Evolutionary conservation across 1,284 basidiomycete species (phyloP).

Genomic region (Chalciporus sp.): DNA sequence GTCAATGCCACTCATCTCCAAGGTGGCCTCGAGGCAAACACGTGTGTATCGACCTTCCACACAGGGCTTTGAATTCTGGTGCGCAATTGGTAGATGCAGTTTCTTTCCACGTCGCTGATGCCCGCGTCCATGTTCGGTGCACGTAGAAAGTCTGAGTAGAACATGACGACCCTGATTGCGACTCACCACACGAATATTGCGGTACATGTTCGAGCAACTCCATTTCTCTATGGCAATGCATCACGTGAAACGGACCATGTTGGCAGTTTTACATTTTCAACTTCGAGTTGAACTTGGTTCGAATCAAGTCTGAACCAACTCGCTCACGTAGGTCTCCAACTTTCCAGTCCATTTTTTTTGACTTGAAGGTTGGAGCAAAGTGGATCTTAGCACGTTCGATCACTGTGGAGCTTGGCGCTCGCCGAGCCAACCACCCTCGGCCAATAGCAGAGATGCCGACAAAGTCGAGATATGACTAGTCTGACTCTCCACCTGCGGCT

Average conservation of each 20-base stretch:
- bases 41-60: slow-evolving; percentile 15
- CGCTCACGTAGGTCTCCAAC: too few species aligned
- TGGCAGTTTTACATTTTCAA: too few species aligned
- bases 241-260: not conserved
- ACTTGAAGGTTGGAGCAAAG: slow-evolving; percentile 4
- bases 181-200: not conserved
- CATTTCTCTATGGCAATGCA: not conserved
- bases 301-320: too few species aligned
- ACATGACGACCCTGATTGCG: not conserved
- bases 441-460: not conserved
- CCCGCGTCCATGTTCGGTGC: slow-evolving; percentile 6
- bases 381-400: not conserved
- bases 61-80: not conserved
- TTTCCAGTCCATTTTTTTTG: too few species aligned
- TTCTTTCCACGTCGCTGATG: slow-evolving; percentile 8
- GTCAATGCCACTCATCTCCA: slow-evolving; percentile 3
- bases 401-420: not conserved
- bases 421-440: not conserved
- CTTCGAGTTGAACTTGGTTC: too few species aligned
- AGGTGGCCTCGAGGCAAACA: slow-evolving; percentile 23
- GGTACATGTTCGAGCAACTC: not conserved
- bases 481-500: slow-evolving; percentile 5
- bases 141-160: not conserved
- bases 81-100: slow-evolving; percentile 3
- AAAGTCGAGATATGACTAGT: not conserved